phyloP scores from a whole-genome alignment of 1,284 basidiomycete species.

The Ustilago crameri region DNA sequence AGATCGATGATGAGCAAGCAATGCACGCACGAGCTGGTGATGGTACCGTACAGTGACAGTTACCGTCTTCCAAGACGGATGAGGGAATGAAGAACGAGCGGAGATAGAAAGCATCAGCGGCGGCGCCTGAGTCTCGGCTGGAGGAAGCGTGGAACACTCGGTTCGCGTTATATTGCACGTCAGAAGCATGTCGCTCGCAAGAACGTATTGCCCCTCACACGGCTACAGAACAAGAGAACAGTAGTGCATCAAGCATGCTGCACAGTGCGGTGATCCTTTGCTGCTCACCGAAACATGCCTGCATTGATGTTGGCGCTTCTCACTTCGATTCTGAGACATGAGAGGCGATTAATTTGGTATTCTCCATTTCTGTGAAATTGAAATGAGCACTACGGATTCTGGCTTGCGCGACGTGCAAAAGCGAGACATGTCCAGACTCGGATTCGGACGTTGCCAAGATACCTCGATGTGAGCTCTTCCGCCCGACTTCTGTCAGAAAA shows the following conservation, averaged over 20 bases:
- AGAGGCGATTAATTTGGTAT: conserved; percentile 1
- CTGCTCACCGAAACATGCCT: too few species aligned
- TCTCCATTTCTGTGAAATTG: not conserved
- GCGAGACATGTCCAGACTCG: conserved; percentile 18
- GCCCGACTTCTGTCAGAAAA: conserved; percentile 3
- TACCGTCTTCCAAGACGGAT: too few species aligned
- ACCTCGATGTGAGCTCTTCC: conserved; percentile 14
- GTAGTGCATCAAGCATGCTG: not conserved
- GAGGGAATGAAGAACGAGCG: not conserved
- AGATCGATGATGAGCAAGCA: too few species aligned
- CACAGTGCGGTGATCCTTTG: too few species aligned
- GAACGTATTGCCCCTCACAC: too few species aligned
- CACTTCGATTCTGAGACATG: conserved; percentile 7
- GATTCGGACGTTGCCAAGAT: not conserved
- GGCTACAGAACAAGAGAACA: too few species aligned
- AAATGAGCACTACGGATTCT: not conserved
- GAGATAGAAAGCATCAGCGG: conserved; percentile 19
- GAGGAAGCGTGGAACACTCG: too few species aligned
- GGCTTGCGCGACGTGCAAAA: not conserved
- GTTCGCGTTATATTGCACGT: too few species aligned
- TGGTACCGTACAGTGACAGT: too few species aligned
- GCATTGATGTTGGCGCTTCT: too few species aligned
- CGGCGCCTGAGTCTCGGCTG: conserved; percentile 23
- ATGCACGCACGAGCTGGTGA: too few species aligned
- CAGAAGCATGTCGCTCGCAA: too few species aligned